Base-by-base conservation (phyloP, 2,329 filamentous ascomycete genomes). In the Chrysoporthe deuterocubensis region DNA sequence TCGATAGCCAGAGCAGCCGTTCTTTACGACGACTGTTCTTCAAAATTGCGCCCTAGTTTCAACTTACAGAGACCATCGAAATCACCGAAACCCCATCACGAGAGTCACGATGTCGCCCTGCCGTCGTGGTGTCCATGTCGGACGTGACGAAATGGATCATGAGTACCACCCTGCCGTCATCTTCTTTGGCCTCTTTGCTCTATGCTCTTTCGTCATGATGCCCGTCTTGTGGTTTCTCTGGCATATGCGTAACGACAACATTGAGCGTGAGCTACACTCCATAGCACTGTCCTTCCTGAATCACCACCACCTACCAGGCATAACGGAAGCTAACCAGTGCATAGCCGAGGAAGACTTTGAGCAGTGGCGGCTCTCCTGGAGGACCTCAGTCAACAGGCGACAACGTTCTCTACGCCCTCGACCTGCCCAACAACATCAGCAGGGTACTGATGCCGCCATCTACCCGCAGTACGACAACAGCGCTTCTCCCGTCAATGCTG, bases 161-260 rank as follows among this genome's bases (percentile, higher is more conserved):
- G 40, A 60, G n/a, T 8, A 16, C 13, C 14, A n/a, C 14, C 40
- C 58, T 6, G 42, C n/a, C 37, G 21, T 57, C 62, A 46, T 64
- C 7, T 54, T 64, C 62, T 46, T 46, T 5, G 34, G 11, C 42
- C 34, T 63, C 46, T 18, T 64, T 21, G 21, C 40, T 4, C 40
- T 57, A 11, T 57, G 62, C 26, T 21, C 32, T 37, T 1, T 11
- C 16, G 14, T 46, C 21, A 64, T 46, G 40, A 11, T 48, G 9
- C 61, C 61, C 16, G 50, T 63, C 32, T 11, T 63, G 4, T 63
- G 61, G 61, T 54, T 63, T 18, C n/a, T 63, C 32, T 42, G 34
- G 34, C 34, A 32, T 48, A 56, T 56, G 48, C 48, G 48, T 5
- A 56, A 63, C 48, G 48, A 34, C 48, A 63, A 63, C 11, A 18